Percentiles rank a stretch among this genome's conserved stretches.
Conservation (phyloP, 805 yeast species). For the Ogataea trehalophila region DNA sequence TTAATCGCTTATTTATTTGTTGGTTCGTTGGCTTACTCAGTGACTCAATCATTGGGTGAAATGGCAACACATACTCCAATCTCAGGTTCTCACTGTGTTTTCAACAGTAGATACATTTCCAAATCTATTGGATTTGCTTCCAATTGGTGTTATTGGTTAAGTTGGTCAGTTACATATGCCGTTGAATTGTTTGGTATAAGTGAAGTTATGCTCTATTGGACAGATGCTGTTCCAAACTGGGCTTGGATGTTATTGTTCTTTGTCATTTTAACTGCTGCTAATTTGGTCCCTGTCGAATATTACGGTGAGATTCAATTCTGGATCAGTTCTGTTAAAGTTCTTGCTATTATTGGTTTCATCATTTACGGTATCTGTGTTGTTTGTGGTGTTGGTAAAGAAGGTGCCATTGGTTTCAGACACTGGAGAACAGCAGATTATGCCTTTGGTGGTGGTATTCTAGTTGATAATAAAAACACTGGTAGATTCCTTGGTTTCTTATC, state of each 20-base stretch:
- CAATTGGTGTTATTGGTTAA: constrained; percentile 72
- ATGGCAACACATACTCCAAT: constrained; percentile 77
- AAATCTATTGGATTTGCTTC: constrained; percentile 71
- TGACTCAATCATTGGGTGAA: constrained; percentile 71
- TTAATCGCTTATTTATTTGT: constrained; percentile 63
- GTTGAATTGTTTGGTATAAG: constrained; percentile 69
- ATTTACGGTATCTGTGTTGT: constrained; percentile 65
- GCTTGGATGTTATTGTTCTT: constrained; percentile 70
- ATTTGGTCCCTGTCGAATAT: constrained; percentile 61
- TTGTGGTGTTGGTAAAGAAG: constrained; percentile 64
- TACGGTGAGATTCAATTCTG: constrained; percentile 77
- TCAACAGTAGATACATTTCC: constrained; percentile 58
- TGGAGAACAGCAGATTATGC: constrained; percentile 68
- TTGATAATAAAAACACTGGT: constrained; percentile 43
- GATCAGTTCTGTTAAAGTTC: constrained; percentile 61
- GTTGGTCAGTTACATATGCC: constrained; percentile 75
- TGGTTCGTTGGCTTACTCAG: constrained; percentile 59
- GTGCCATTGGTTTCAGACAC: constrained; percentile 73
- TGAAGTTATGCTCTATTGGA: constrained; percentile 62
- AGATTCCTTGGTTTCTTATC: constrained; percentile 66
- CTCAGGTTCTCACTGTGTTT: constrained; percentile 63
- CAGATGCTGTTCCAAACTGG: constrained; percentile 60
- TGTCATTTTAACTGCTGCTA: constrained; percentile 46
- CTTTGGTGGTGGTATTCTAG: constrained; percentile 62
- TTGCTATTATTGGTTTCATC: constrained; percentile 66